Conservation (phyloP, 2,329 filamentous ascomycete genomes). For the Aspergillus hortae region DNA sequence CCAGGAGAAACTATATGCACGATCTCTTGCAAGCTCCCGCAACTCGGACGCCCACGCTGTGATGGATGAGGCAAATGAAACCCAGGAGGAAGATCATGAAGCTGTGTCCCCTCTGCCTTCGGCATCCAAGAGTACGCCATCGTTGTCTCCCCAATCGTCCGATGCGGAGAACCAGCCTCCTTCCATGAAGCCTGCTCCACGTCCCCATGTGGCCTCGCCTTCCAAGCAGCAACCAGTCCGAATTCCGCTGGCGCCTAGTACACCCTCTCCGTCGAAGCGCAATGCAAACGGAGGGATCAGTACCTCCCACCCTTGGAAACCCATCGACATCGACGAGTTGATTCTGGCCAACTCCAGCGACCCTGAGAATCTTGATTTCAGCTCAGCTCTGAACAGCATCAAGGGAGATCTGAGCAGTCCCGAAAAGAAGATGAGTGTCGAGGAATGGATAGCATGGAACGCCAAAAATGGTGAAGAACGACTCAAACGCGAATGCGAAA, state of each 20-base stretch:
- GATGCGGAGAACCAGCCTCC: conserved; percentile 78
- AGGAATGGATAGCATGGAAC: conserved; percentile 85
- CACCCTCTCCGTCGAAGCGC: conserved; percentile 60
- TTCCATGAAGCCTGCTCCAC: conserved; percentile 57
- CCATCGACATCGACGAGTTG: conserved; percentile 71
- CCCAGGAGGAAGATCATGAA: conserved; percentile 6
- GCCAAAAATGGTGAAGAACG: conserved; percentile 76
- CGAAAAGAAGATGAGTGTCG: conserved; percentile 87
- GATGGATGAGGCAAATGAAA: conserved; percentile 5
- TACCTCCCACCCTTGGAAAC: conserved; percentile 62
- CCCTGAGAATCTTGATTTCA: conserved; percentile 50
- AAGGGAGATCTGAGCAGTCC: conserved; percentile 64
- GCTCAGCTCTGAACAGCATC: conserved; percentile 48
- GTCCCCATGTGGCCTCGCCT: conserved; percentile 32
- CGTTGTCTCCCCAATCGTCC: conserved; percentile 69
- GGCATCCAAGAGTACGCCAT: conserved; percentile 51
- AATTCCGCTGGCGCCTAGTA: conserved; percentile 42
- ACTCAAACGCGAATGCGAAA: conserved; percentile 76
- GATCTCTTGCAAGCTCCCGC: conserved; percentile 26
- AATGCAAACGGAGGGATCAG: conserved; percentile 55
- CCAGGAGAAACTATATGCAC: conserved; percentile 32
- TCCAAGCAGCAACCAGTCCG: conserved; percentile 35
- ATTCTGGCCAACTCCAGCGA: conserved; percentile 32
- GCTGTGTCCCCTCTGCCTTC: conserved; percentile 26
- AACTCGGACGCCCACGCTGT: conserved; percentile 11